phyloP scores from a whole-genome alignment of 2,329 filamentous ascomycete species.

The Microcyclospora pomicola region DNA sequence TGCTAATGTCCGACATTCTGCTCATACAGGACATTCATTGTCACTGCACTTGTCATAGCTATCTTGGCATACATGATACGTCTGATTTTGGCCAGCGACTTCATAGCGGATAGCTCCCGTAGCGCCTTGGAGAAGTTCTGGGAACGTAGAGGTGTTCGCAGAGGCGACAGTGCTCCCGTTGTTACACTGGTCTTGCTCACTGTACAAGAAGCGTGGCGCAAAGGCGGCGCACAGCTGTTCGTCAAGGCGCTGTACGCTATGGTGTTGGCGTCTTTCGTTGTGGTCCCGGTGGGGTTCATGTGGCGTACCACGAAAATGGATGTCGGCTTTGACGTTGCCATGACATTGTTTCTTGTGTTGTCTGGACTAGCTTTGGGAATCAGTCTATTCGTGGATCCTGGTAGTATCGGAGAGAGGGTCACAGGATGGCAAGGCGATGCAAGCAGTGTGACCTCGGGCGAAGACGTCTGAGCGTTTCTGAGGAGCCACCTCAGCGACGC shows the following conservation, averaged over 20 bases:
- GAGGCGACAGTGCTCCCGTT: conserved; percentile 2
- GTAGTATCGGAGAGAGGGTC: not conserved
- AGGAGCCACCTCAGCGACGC: not conserved
- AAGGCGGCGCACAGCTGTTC: not conserved
- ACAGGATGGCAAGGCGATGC: not conserved
- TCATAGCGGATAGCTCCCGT: not conserved
- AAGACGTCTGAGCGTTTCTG: not conserved
- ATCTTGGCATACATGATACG: conserved; percentile 1
- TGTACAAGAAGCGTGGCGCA: no score
- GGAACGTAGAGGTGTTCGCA: not conserved
- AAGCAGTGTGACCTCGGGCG: conserved; percentile 1
- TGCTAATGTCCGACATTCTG: conserved; percentile 5
- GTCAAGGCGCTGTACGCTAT: not conserved
- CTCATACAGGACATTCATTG: conserved; percentile 4
- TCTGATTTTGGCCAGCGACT: not conserved
- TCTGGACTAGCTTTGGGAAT: conserved; percentile 1
- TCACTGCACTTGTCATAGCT: conserved; percentile 4
- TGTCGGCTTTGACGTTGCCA: conserved; percentile 2
- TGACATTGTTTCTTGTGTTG: conserved; percentile 3
- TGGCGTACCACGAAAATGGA: conserved; percentile 4
- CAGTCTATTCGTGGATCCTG: not conserved
- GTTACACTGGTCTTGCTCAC: no score
- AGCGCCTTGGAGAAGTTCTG: conserved; percentile 1
- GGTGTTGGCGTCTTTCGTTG: conserved; percentile 2
- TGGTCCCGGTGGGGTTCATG: conserved; percentile 4